These are phyloP conservation scores for Neopestalotiopsis rosae DNA, from an alignment of 2,329 filamentous ascomycete genomes.

Conservation along the genomic window DNA sequence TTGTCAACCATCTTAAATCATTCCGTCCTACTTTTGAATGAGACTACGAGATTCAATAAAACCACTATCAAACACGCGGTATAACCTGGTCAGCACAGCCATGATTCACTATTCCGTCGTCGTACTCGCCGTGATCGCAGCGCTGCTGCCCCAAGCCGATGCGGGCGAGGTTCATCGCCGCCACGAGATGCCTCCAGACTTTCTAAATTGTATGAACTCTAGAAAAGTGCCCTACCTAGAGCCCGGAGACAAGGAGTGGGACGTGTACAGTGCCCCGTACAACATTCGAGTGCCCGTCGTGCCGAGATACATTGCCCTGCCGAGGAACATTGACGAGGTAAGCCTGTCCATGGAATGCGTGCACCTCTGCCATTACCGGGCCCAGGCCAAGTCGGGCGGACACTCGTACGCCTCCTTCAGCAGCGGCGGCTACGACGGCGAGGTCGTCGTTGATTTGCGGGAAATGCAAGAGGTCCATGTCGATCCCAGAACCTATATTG, in stretches of 20 bases:
- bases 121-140: neutral
- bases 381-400: constrained; percentile 53
- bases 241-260: neutral
- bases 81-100: no score
- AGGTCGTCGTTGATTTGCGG: constrained; percentile 41
- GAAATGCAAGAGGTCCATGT: constrained; percentile 31
- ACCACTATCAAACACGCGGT: no score
- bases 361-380: constrained; percentile 43
- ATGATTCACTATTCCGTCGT: no score
- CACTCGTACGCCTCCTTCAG: constrained; percentile 56
- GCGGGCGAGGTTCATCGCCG: neutral
- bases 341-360: constrained; percentile 32
- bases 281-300: constrained; percentile 28
- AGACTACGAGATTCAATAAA: no score
- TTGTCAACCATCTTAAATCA: no score
- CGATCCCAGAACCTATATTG: constrained; percentile 26
- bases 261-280: constrained; percentile 22
- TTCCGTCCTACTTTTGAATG: no score
- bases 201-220: neutral
- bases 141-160: neutral
- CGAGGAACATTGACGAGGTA: constrained; percentile 37
- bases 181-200: neutral
- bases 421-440: constrained; percentile 38
- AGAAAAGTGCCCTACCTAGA: neutral
- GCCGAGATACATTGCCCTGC: constrained; percentile 30